Evolutionary conservation across 805 yeast species (phyloP), one percentile per base, ranked within the genome.

Genomic region (Schwanniomyces pseudopolymorphus): DNA sequence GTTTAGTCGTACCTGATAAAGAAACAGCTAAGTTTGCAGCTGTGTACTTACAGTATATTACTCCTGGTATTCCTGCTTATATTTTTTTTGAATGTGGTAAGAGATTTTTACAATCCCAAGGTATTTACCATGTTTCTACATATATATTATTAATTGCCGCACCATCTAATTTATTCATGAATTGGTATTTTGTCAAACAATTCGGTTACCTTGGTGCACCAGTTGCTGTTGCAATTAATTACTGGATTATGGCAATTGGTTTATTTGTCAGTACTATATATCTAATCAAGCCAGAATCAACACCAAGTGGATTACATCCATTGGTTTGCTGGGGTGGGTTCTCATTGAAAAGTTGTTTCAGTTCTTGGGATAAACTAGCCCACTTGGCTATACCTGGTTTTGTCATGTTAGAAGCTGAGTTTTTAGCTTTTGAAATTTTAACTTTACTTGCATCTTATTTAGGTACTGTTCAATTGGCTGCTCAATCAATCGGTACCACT

Each of bases 191-290:
- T 20, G 85, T 80, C 9, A 58, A 52, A 31, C 51, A 53, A 9
- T 65, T 77, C 59, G 85, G 85, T 0, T 80, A 78, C 56, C 57
- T 75, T 42, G 85, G 85, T 5, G 83, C 84, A 2, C 84, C 85
- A 5, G 60, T 79, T n/a, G 79, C 84, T 2, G 82, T 79, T 14
- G 77, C 78, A 9, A 75, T 79, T 40, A 79, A 79, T 51, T 79
- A 79, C 55, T 78, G 83, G 80, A 50, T 76, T 13, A 79, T 80
- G 84, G 79, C 80, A 3, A 25, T 70, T 16, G 75, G 78, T 17
- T 60, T 80, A 33, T 54, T 69, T 4, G 48, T 66, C 16, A 67
- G 71, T 37, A 70, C 79, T 1, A 31, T 69, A 2, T 68, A 57
- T 46, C 59, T 62, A n/a, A 65, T 72, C 3, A 61, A 63, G 40